Conservation (phyloP, 2,329 filamentous ascomycete species). For the Gnomoniopsis sp. region DNA sequence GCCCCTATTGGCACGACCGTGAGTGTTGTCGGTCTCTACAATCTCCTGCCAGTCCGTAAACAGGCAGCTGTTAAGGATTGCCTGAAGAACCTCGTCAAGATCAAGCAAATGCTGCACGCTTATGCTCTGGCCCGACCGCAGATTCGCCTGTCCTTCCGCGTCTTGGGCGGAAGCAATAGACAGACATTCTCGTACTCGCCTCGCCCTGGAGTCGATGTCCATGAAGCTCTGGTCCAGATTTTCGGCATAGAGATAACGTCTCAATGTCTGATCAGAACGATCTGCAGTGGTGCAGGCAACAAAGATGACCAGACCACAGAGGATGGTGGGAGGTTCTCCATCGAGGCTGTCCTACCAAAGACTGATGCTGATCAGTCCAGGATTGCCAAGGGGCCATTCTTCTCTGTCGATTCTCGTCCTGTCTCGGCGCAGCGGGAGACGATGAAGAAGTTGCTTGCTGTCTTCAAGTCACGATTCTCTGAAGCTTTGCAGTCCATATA, state of each 20-base stretch:
- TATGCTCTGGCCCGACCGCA: slow-evolving; percentile 65
- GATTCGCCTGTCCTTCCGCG: slow-evolving; percentile 58
- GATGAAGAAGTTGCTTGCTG: slow-evolving; percentile 54
- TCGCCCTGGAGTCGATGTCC: slow-evolving; percentile 41
- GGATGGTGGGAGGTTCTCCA: slow-evolving; percentile 32
- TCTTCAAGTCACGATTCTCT: slow-evolving; percentile 50
- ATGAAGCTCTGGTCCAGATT: slow-evolving; percentile 59
- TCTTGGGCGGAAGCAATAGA: slow-evolving; percentile 48
- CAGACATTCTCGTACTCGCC: slow-evolving; percentile 63
- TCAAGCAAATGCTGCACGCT: slow-evolving; percentile 58
- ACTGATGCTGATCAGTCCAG: slow-evolving; percentile 40
- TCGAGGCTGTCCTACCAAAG: slow-evolving; percentile 59
- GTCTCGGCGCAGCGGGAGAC: slow-evolving; percentile 53
- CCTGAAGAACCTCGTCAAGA: slow-evolving; percentile 50
- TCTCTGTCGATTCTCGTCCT: slow-evolving; percentile 68
- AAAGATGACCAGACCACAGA: background rate
- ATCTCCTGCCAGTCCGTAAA: slow-evolving; percentile 59
- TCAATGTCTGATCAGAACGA: slow-evolving; percentile 46
- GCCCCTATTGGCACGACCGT: slow-evolving; percentile 69
- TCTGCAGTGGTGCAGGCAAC: background rate
- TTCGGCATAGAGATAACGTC: slow-evolving; percentile 55
- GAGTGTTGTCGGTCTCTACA: slow-evolving; percentile 56
- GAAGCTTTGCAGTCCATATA: slow-evolving; percentile 24
- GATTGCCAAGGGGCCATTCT: slow-evolving; percentile 52
- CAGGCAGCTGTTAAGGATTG: slow-evolving; percentile 56